Evolutionary conservation across 306 rosid species (phyloP), one percentile per base, ranked within the genome.

Genomic region (Benincasa hispida): DNA sequence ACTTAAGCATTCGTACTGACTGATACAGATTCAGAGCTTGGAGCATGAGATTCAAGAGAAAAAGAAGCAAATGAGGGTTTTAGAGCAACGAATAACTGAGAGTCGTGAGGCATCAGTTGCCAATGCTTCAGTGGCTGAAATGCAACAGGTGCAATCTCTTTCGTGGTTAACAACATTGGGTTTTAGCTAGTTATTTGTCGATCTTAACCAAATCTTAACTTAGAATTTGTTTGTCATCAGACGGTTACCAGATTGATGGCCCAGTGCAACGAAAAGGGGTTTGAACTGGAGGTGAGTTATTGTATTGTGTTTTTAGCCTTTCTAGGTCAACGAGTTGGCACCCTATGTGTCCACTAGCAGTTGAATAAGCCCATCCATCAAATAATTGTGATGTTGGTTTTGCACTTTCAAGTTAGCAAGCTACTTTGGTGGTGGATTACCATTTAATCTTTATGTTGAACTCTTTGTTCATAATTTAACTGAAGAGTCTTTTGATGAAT

Each of bases 41-140:
- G 99, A 95, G 81, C 88, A 68, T 78, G 99, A 95, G 86, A 95
- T 95, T 84, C 89, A 89, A 63, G 97, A 95, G 76, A 95, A 95
- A 79, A 88, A 87, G 83, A 90, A 86, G 81, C 98, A 95, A 83
- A 89, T 95, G 99, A 86, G 89, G 82, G 76, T 82, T 60, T 85
- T 95, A 81, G 99, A 95, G 51, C 98, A 95, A 78, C 90, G 89
- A 80, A 85, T 95, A 84, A 84, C 80, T 21, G 99, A 95, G 86
- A 89, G 96, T n/a, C 88, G 91, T 5, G 97, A 95, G 88, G 88
- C 96, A 79, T 87, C 97, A 17, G 79, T 86, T 83, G 82, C 93
- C 53, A 90, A 86, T 79, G 91, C 97, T 69, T 89, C 98, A 17
- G 73, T 88, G 82, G 90, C 91, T 81, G 99, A 95, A 85, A 92